These are phyloP conservation scores for Aureobasidium sp. DNA, from an alignment of 2,329 filamentous ascomycete species.

Conservation along the genomic window DNA sequence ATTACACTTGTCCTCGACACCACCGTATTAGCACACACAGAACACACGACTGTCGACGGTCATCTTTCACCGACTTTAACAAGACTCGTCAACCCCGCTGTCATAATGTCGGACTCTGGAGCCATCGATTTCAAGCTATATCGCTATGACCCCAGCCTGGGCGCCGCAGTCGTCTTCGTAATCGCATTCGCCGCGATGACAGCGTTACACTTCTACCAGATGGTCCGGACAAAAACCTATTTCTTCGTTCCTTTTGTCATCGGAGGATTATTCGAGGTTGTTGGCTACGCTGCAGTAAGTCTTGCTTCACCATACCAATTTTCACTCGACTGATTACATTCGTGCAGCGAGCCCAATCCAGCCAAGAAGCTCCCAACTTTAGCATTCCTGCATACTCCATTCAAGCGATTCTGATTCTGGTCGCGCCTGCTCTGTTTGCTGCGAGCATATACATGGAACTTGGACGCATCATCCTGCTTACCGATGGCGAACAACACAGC, in stretches of 20 bases:
- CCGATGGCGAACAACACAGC: conserved; percentile 36
- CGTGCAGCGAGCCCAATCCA: conserved; percentile 39
- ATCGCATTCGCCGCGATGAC: conserved; percentile 27
- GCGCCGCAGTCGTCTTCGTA: conserved; percentile 26
- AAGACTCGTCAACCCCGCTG: no score
- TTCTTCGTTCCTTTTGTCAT: conserved; percentile 47
- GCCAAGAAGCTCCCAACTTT: conserved; percentile 36
- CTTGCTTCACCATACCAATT: conserved; percentile 10
- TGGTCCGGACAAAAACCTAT: conserved; percentile 39
- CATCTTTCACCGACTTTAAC: no score
- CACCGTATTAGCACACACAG: no score
- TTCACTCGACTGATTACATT: conserved; percentile 15
- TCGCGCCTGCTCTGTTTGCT: conserved; percentile 45
- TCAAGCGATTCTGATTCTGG: conserved; percentile 39
- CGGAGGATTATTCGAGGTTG: conserved; percentile 47
- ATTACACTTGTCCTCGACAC: no score
- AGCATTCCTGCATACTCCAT: conserved; percentile 38
- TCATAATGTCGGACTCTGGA: background rate
- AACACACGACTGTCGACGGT: background rate
- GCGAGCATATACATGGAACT: conserved; percentile 46
- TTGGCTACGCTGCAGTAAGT: conserved; percentile 49
- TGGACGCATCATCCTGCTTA: conserved; percentile 38
- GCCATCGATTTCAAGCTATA: conserved; percentile 21
- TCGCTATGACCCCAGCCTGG: conserved; percentile 23
- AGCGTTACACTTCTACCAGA: conserved; percentile 32